A percentile compares a stretch with the other conserved stretches of the same genome.
Evolutionary conservation across 371 early-diverging fungal species (phyloP).

Genomic region (Haplosporangium sp.): DNA sequence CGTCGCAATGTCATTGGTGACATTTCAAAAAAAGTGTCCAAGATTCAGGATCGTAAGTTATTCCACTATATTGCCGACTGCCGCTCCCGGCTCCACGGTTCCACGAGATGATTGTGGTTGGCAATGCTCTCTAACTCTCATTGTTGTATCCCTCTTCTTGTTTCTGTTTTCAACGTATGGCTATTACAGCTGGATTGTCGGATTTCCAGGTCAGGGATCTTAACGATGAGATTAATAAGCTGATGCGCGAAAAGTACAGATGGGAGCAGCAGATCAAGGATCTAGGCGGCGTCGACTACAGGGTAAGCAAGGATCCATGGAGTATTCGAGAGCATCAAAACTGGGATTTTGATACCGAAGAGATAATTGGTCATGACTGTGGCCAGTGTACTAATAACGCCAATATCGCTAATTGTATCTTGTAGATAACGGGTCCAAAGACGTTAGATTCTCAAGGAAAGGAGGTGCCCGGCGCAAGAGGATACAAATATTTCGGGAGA

Average conservation of each 20-base stretch:
- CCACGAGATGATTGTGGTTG: too few species aligned
- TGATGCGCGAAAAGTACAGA: constrained; percentile 88
- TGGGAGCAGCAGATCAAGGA: constrained; percentile 95
- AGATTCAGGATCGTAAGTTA: constrained; percentile 88
- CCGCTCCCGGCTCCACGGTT: too few species aligned
- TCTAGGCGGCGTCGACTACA: constrained; percentile 95
- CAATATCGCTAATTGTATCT: background rate
- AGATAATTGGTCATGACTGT: background rate
- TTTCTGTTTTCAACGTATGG: background rate
- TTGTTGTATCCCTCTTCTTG: background rate
- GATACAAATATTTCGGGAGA: constrained; percentile 98
- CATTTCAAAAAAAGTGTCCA: constrained; percentile 87
- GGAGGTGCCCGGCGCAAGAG: constrained; percentile 91
- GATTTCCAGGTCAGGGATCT: constrained; percentile 94
- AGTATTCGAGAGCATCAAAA: background rate
- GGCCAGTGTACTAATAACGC: background rate
- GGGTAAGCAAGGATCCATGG: constrained; percentile 59
- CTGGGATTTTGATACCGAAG: background rate
- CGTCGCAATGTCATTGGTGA: constrained; percentile 88
- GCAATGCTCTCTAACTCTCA: background rate
- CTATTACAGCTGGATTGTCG: constrained; percentile 73
- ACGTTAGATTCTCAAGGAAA: constrained; percentile 88
- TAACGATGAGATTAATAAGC: constrained; percentile 96
- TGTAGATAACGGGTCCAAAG: constrained; percentile 77
- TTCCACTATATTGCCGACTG: too few species aligned